phyloP scores from a whole-genome alignment of 352 stramenopile species.

The Phytophthora hybrid region DNA sequence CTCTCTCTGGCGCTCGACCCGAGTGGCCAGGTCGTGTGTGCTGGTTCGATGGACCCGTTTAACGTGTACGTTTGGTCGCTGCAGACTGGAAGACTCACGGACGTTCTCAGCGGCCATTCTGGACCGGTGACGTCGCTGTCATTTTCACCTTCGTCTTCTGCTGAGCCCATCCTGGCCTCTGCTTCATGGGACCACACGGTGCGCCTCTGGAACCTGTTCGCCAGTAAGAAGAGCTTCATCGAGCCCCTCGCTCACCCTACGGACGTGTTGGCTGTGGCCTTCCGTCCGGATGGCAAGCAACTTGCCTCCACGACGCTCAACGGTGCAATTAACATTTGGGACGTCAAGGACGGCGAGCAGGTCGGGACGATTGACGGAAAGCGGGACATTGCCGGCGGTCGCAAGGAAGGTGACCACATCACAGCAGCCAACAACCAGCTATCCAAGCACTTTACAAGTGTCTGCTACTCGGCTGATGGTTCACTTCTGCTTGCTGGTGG shows the following conservation, averaged over 20 bases:
- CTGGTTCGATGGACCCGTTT: constrained; percentile 96
- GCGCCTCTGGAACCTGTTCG: constrained; percentile 99
- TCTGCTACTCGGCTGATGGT: constrained; percentile 99
- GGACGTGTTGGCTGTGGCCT: constrained; percentile 97
- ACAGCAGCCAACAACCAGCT: constrained; percentile 91
- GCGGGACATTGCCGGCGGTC: constrained; percentile 96
- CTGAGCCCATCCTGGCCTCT: constrained; percentile 93
- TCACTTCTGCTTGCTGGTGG: constrained; percentile 97
- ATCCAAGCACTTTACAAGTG: constrained; percentile 98
- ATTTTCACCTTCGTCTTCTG: constrained; percentile 88
- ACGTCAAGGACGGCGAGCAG: constrained; percentile 95
- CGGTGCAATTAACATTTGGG: constrained; percentile 97
- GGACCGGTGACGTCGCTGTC: constrained; percentile 95
- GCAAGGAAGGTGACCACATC: constrained; percentile 83
- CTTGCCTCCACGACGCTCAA: constrained; percentile 96
- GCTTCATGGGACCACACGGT: constrained; percentile 99
- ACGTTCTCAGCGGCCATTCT: constrained; percentile 98
- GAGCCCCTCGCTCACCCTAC: constrained; percentile 97
- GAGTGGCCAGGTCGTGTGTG: constrained; percentile 96
- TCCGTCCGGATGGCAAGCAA: constrained; percentile 97
- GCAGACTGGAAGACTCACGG: constrained; percentile 96
- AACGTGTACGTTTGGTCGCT: constrained; percentile 99
- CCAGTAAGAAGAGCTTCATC: constrained; percentile 95
- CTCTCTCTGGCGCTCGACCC: constrained; percentile 97
- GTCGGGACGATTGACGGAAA: constrained; percentile 96